Conservation (phyloP, 306 rosid genomes). For the Myrica gale region DNA sequence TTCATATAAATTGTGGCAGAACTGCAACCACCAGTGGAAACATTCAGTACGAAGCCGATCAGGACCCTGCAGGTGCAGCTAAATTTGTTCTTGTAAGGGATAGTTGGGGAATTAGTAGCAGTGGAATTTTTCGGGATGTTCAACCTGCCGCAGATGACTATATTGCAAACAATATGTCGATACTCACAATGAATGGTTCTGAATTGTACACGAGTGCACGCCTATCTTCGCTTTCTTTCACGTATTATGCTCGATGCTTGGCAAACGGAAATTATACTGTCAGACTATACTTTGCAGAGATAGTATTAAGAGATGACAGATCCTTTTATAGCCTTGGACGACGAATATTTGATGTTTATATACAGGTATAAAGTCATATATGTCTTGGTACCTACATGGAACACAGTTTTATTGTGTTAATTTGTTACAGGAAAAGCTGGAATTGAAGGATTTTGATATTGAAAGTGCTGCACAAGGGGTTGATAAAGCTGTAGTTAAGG, state of each 20-base stretch:
- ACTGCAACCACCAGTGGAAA: conserved; percentile 34
- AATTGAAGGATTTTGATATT: conserved; percentile 50
- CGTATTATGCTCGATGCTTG: conserved; percentile 61
- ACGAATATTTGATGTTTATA: conserved; percentile 58
- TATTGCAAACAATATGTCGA: conserved; percentile 21
- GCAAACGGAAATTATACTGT: conserved; percentile 60
- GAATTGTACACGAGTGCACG: conserved; percentile 51
- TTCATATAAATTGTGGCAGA: conserved; percentile 68
- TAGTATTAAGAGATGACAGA: conserved; percentile 42
- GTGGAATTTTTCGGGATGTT: conserved; percentile 49
- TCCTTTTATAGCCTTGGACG: conserved; percentile 55
- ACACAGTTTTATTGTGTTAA: conserved; percentile 17
- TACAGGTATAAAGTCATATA: conserved; percentile 46
- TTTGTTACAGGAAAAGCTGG: conserved; percentile 40
- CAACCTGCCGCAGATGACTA: conserved; percentile 27
- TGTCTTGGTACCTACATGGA: conserved; percentile 1
- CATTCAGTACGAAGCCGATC: conserved; percentile 43
- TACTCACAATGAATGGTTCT: conserved; percentile 30
- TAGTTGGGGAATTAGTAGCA: conserved; percentile 59
- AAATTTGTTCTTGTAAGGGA: conserved; percentile 21
- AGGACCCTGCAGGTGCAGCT: conserved; percentile 46
- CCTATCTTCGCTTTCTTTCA: conserved; percentile 48
- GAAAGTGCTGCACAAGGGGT: conserved; percentile 34
- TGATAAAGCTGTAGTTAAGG: conserved; percentile 38
- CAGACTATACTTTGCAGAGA: conserved; percentile 58